Evolutionary conservation across 1,284 basidiomycete genomes (phyloP).

Genomic region (Cutaneotrichosporon spelunceum): DNA sequence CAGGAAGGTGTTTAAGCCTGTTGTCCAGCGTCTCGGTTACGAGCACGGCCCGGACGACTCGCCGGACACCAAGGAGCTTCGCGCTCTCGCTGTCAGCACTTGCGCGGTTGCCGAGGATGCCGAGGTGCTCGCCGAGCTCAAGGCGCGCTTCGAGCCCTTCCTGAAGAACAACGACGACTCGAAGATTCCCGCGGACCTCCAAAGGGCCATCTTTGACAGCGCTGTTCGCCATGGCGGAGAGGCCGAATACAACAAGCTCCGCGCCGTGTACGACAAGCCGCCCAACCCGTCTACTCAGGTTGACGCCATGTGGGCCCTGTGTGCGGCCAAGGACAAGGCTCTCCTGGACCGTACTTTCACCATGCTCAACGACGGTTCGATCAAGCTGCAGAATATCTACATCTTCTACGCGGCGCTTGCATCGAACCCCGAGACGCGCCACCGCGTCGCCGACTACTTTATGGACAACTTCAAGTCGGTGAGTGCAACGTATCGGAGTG

Average conservation of each 20-base stretch:
- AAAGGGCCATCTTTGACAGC: slow-evolving; percentile 48
- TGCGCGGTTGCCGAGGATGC: slow-evolving; percentile 65
- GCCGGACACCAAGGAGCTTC: slow-evolving; percentile 68
- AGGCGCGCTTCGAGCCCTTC: slow-evolving; percentile 69
- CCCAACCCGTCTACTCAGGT: slow-evolving; percentile 68
- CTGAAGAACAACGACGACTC: slow-evolving; percentile 72
- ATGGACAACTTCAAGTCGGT: slow-evolving; percentile 64
- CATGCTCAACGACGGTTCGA: slow-evolving; percentile 57
- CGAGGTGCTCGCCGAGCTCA: slow-evolving; percentile 69
- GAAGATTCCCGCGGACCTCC: slow-evolving; percentile 73
- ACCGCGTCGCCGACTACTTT: slow-evolving; percentile 54
- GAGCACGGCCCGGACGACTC: slow-evolving; percentile 69
- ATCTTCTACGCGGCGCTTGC: slow-evolving; percentile 54
- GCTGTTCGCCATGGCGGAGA: slow-evolving; percentile 71
- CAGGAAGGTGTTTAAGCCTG: slow-evolving; percentile 71
- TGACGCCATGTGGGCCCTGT: slow-evolving; percentile 60
- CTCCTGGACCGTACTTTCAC: slow-evolving; percentile 62
- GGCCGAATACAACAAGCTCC: slow-evolving; percentile 71
- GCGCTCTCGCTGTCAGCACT: slow-evolving; percentile 70
- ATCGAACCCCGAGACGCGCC: slow-evolving; percentile 39
- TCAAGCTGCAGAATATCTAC: slow-evolving; percentile 64
- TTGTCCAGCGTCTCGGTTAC: slow-evolving; percentile 76
- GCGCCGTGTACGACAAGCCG: slow-evolving; percentile 67
- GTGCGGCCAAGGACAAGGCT: slow-evolving; percentile 40
- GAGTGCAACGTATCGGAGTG: slow-evolving; percentile 35